Evolutionary conservation across 2,329 filamentous ascomycete genomes (phyloP), one percentile per base, ranked within the genome.

Genomic region (Fusarium sp.): DNA sequence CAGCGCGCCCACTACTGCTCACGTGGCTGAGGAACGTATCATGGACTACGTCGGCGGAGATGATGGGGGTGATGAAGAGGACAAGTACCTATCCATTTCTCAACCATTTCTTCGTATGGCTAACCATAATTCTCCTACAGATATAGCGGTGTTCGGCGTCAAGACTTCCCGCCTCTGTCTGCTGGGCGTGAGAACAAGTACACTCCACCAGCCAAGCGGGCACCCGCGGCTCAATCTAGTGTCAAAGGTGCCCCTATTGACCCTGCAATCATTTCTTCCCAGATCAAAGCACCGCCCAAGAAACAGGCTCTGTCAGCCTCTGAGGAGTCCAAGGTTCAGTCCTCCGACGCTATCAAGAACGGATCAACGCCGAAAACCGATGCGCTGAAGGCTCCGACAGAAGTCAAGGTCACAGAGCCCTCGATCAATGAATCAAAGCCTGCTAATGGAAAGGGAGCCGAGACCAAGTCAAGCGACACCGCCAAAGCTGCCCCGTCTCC

Each of bases 231-330:
- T 31, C 89, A 93, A 71, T 86, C 94, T 9, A 93, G 91, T 14
- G 91, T 95, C 27, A 87, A 90, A 73, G 92, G 94, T 46, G 93
- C 90, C 44, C 93, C 93, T 19, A 89, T 95, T 56, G 94, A 97
- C 79, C 94, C 94, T 67, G 93, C 95, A 38, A 97, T 97, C 78
- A 97, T 98, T 77, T 95, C 94, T 11, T 91, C 94, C n/a, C 92
- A 94, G 78, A 85, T 97, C 66, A 89, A 87, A 77, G 81, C 78
- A 33, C 80, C 80, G 25, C 77, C 82, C 35, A 85, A 86, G 76
- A 83, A 82, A 67, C 79, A 79, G 48, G 41, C 76, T 21, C 61
- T 66, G 61, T 63, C 76, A 18, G 62, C 62, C 23, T 64, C 70
- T 4, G 79, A 82, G 37, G 77, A 79, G 52, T 33, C 72, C 18